Conservation (phyloP, 257 asterid species). For the Rehmannia glutinosa region DNA sequence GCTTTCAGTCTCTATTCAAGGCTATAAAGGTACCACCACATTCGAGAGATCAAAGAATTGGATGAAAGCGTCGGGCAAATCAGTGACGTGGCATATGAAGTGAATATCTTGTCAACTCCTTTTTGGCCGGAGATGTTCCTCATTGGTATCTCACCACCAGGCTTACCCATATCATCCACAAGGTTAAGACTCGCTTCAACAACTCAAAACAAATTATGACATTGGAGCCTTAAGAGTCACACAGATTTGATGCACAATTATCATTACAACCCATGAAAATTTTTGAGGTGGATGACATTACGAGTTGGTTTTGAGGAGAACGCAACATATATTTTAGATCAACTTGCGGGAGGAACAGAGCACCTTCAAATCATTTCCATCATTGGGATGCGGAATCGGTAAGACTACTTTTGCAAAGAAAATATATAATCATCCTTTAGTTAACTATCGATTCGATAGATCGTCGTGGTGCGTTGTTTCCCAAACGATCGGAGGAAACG, state of each 20-base stretch:
- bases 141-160: background rate
- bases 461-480: slow-evolving; percentile 4
- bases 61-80: too few relatives aligned
- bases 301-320: slow-evolving; percentile 4
- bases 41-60: too few relatives aligned
- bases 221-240: background rate
- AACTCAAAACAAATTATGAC: background rate
- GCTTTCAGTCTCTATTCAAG: too few relatives aligned
- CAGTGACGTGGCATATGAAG: slow-evolving; percentile 22
- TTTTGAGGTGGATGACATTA: background rate
- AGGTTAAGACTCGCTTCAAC: background rate
- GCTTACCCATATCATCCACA: background rate
- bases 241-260: background rate
- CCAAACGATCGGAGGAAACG: background rate
- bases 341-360: background rate
- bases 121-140: background rate
- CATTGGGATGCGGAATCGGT: too few relatives aligned
- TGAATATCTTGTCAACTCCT: background rate
- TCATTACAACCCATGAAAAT: background rate
- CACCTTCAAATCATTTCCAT: background rate
- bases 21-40: too few relatives aligned
- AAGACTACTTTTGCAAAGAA: too few relatives aligned
- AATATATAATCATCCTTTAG: too few relatives aligned
- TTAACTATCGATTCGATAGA: too few relatives aligned
- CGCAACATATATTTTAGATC: background rate